Conservation (phyloP, 1,284 basidiomycete genomes). For the Ustilago vetiveriae region DNA sequence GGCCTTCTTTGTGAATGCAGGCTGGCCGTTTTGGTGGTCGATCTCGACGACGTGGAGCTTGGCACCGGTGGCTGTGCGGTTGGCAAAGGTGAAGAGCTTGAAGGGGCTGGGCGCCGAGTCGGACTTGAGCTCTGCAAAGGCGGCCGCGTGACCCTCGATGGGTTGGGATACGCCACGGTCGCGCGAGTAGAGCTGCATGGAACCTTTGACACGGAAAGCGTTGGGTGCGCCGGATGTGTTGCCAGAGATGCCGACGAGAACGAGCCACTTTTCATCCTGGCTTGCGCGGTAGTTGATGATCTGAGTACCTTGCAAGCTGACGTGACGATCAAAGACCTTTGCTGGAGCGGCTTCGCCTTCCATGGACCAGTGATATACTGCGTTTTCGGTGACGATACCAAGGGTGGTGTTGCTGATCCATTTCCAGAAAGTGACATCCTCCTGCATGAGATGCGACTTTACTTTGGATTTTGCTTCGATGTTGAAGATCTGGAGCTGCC, state of each 20-base stretch:
- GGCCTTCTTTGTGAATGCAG: slow-evolving; percentile 96
- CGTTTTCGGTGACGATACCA: slow-evolving; percentile 92
- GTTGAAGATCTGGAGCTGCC: slow-evolving; percentile 96
- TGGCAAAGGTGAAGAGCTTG: slow-evolving; percentile 95
- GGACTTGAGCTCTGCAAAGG: slow-evolving; percentile 87
- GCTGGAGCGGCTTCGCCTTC: slow-evolving; percentile 77
- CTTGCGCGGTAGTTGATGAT: slow-evolving; percentile 98
- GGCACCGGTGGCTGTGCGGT: slow-evolving; percentile 92
- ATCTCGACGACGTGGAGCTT: slow-evolving; percentile 99
- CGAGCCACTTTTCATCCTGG: slow-evolving; percentile 94
- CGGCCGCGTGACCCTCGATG: slow-evolving; percentile 97
- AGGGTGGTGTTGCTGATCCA: slow-evolving; percentile 92
- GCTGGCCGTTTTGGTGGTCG: slow-evolving; percentile 92
- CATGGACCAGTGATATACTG: slow-evolving; percentile 94
- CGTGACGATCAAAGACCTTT: slow-evolving; percentile 96
- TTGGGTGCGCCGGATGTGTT: slow-evolving; percentile 82
- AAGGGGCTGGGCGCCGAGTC: slow-evolving; percentile 58
- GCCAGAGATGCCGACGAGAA: slow-evolving; percentile 93
- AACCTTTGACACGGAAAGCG: slow-evolving; percentile 69
- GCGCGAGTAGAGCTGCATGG: slow-evolving; percentile 95
- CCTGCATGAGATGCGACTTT: slow-evolving; percentile 89
- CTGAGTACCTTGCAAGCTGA: slow-evolving; percentile 90
- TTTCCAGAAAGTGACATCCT: slow-evolving; percentile 98
- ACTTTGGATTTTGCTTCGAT: slow-evolving; percentile 96
- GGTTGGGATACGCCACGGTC: slow-evolving; percentile 93